phyloP scores from a whole-genome alignment of 352 stramenopile genomes.

The Pythium phragmitis region DNA sequence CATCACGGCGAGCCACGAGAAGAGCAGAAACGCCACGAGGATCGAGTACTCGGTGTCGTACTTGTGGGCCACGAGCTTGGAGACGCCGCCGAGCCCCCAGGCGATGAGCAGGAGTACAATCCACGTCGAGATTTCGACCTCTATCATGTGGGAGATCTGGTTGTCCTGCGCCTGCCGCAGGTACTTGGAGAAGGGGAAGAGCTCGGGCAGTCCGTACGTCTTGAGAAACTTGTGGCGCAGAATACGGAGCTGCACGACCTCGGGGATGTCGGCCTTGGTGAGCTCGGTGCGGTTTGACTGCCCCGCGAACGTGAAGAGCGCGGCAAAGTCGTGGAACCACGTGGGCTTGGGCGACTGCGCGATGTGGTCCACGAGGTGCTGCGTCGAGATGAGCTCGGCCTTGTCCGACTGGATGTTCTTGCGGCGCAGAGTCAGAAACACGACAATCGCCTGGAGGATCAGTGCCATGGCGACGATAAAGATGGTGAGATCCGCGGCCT shows the following conservation, averaged over 20 bases:
- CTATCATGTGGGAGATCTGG: constrained; percentile 81
- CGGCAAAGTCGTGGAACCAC: constrained; percentile 9
- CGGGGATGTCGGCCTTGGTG: constrained; percentile 12
- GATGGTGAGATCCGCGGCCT: constrained; percentile 36
- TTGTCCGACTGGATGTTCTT: constrained; percentile 34
- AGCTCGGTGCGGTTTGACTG: constrained; percentile 1
- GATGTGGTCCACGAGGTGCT: constrained; percentile 27
- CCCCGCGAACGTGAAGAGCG: constrained; percentile 1
- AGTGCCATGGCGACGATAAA: constrained; percentile 37
- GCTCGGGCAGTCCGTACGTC: constrained; percentile 23
- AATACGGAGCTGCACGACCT: constrained; percentile 25
- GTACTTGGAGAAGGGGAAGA: constrained; percentile 73
- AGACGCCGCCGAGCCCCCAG: constrained; percentile 11
- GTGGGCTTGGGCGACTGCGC: constrained; percentile 2
- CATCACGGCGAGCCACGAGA: constrained; percentile 24
- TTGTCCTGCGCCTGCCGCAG: constrained; percentile 67
- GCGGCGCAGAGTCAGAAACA: constrained; percentile 29
- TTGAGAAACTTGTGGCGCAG: constrained; percentile 30
- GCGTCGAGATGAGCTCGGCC: constrained; percentile 29
- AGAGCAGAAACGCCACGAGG: constrained; percentile 14
- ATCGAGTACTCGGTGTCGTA: background rate
- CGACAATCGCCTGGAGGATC: constrained; percentile 30
- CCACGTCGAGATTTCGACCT: constrained; percentile 69
- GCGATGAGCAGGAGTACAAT: constrained; percentile 22
- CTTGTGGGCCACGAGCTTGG: background rate